Conservation (phyloP, 78 protist genomes). For the Bigelowiella natans region DNA sequence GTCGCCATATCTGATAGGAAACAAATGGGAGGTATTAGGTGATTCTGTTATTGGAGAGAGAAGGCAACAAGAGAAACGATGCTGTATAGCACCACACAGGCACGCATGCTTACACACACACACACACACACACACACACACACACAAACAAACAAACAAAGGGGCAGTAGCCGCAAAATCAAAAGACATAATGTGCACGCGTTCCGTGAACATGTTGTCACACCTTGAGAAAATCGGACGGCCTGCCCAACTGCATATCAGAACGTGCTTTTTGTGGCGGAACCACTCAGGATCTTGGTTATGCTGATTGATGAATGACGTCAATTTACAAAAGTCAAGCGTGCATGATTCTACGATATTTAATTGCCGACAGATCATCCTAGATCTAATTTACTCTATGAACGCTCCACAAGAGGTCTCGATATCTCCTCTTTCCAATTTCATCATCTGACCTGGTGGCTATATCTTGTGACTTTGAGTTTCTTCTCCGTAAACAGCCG, state of each 20-base stretch:
- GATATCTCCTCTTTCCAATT: neutral
- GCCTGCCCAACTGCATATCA: neutral
- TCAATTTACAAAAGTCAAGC: neutral
- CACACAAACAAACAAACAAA: too few species aligned
- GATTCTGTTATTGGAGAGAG: too few species aligned
- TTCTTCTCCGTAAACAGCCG: neutral
- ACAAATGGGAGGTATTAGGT: too few species aligned
- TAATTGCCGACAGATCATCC: neutral
- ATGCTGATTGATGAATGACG: too few species aligned
- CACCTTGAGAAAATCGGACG: neutral
- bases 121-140: too few species aligned
- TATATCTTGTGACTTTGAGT: neutral
- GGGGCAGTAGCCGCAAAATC: too few species aligned
- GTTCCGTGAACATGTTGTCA: too few species aligned
- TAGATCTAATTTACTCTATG: neutral
- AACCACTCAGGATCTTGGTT: constrained; percentile 9
- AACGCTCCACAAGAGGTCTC: neutral
- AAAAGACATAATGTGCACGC: too few species aligned
- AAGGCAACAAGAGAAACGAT: too few species aligned
- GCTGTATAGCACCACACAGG: too few species aligned
- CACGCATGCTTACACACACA: too few species aligned
- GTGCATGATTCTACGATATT: neutral
- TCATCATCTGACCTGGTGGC: neutral
- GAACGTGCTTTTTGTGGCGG: neutral
- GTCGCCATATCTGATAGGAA: neutral